These are phyloP conservation scores for Hawksworthiomyces lignivorus DNA, from an alignment of 2,329 filamentous ascomycete species.

Conservation along the genomic window DNA sequence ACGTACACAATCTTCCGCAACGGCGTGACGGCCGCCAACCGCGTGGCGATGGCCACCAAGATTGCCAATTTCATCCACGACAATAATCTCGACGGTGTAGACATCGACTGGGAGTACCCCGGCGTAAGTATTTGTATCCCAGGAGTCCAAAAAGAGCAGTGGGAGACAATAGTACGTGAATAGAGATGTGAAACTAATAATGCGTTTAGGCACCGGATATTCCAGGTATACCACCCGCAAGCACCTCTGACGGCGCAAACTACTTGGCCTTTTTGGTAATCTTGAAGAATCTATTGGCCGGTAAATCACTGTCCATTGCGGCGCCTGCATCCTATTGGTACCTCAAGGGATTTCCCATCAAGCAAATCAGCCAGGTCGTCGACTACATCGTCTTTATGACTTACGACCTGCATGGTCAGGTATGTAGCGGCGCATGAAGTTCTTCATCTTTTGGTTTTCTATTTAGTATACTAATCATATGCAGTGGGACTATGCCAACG, in stretches of 20 bases:
- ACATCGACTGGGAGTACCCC: conserved; percentile 13
- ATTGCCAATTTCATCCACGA: conserved; percentile 8
- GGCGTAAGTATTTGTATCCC: not conserved
- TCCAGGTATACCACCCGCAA: conserved; percentile 25
- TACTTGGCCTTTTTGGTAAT: conserved; percentile 27
- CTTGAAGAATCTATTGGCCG: conserved; percentile 15
- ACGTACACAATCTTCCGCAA: conserved; percentile 30
- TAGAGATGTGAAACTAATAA: no score
- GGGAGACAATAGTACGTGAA: no score
- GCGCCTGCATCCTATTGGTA: conserved; percentile 26
- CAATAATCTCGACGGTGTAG: conserved; percentile 9
- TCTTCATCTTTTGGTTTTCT: no score
- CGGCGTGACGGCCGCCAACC: conserved; percentile 11
- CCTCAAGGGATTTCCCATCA: conserved; percentile 23
- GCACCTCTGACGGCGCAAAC: conserved; percentile 22
- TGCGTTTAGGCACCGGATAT: conserved; percentile 10
- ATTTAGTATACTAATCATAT: no score
- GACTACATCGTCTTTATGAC: conserved; percentile 29
- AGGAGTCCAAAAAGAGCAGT: no score
- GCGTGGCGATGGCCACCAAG: conserved; percentile 6
- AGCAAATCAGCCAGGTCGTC: conserved; percentile 19
- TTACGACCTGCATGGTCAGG: conserved; percentile 30
- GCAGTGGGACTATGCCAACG: conserved; percentile 30
- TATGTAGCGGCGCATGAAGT: no score
- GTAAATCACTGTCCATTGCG: conserved; percentile 21